Conservation (phyloP, 495 filamentous ascomycete species). For the Evernia prunastri region DNA sequence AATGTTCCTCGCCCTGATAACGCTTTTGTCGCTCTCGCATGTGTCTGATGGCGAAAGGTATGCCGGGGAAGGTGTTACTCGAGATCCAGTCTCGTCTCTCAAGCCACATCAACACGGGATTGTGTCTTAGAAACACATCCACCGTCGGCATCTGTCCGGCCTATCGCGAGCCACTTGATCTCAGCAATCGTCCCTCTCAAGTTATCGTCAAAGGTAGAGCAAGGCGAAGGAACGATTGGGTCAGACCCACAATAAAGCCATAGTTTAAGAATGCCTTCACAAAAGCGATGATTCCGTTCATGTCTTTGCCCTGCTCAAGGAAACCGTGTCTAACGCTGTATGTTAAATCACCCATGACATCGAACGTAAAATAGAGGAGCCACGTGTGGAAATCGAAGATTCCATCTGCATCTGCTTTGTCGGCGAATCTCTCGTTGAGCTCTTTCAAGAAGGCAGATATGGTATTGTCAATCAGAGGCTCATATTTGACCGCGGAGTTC, state of each 20-base stretch:
- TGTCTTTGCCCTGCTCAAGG: constrained; percentile 49
- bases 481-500: constrained; percentile 64
- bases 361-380: constrained; percentile 79
- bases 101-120: constrained; percentile 36
- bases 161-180: neutral
- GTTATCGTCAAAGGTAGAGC: neutral
- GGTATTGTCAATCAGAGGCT: constrained; percentile 66
- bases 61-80: constrained; percentile 50
- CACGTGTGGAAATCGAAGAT: constrained; percentile 62
- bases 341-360: constrained; percentile 61
- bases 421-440: constrained; percentile 54
- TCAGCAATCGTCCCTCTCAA: no score
- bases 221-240: neutral
- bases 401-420: constrained; percentile 32
- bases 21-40: constrained; percentile 27
- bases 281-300: constrained; percentile 45
- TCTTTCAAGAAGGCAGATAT: constrained; percentile 57
- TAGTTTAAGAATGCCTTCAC: constrained; percentile 43
- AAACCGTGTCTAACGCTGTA: constrained; percentile 60
- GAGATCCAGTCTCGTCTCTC: constrained; percentile 40
- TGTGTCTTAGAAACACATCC: constrained; percentile 46
- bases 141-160: constrained; percentile 45
- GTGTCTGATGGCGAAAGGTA: constrained; percentile 43
- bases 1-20: constrained; percentile 33
- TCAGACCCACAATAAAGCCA: constrained; percentile 34